A percentile compares a stretch with the other conserved stretches of the same genome.
Conservation (phyloP, 768 basidiomycete genomes). For the Kwoniella shandongensis region DNA sequence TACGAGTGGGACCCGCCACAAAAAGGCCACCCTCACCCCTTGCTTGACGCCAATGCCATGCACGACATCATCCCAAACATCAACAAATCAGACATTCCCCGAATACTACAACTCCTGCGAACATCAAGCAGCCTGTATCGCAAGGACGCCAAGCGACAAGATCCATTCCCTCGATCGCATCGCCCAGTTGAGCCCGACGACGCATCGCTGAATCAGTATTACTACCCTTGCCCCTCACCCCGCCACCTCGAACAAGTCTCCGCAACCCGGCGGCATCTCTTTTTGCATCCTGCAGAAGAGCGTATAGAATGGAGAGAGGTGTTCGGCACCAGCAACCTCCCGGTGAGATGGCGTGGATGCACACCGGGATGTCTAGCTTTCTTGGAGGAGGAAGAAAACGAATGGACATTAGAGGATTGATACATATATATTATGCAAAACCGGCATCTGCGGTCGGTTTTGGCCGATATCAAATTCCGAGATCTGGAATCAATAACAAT, state of each 20-base stretch:
- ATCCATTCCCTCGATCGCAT: constrained; percentile 33
- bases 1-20: constrained; percentile 37
- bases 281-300: constrained; percentile 45
- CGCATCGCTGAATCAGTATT: constrained; percentile 47
- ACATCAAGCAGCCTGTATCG: constrained; percentile 18
- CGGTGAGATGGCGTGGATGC: constrained; percentile 48
- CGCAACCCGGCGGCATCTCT: constrained; percentile 28
- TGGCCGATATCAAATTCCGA: too few relatives aligned
- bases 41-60: constrained; percentile 32
- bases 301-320: constrained; percentile 47
- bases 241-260: constrained; percentile 26
- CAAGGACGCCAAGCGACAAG: not conserved
- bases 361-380: constrained; percentile 46
- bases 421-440: not conserved
- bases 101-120: constrained; percentile 32
- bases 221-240: constrained; percentile 45
- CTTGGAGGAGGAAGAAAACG: constrained; percentile 39
- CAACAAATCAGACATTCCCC: constrained; percentile 10
- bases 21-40: constrained; percentile 33
- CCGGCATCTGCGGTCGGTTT: too few relatives aligned
- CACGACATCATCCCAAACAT: constrained; percentile 30
- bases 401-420: constrained; percentile 26
- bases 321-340: constrained; percentile 29
- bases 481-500: too few relatives aligned
- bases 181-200: constrained; percentile 37